Evolutionary conservation across 2,329 filamentous ascomycete species (phyloP).

Genomic region (Ophiostoma triangulosporum): DNA sequence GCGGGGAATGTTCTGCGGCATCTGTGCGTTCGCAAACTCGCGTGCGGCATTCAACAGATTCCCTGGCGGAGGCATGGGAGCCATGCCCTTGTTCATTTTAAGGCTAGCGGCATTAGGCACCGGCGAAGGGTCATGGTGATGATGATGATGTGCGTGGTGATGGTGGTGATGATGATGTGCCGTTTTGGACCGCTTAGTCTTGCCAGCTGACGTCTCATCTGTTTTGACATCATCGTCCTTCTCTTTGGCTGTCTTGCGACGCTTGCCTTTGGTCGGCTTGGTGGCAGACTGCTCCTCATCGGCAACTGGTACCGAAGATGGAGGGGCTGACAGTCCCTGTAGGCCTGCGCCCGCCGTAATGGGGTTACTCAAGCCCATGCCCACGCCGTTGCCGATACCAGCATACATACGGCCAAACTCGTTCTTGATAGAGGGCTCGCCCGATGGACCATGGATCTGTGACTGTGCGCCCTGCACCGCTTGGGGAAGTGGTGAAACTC

Average conservation of each 20-base stretch:
- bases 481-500: slow-evolving; percentile 78
- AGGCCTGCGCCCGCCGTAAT: slow-evolving; percentile 29
- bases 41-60: slow-evolving; percentile 19
- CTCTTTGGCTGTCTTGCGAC: slow-evolving; percentile 55
- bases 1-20: slow-evolving; percentile 30
- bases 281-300: slow-evolving; percentile 20
- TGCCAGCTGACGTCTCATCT: slow-evolving; percentile 51
- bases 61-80: slow-evolving; percentile 31
- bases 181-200: slow-evolving; percentile 55
- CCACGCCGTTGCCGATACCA: slow-evolving; percentile 58
- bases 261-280: slow-evolving; percentile 38
- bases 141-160: slow-evolving; percentile 48
- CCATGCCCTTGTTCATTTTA: slow-evolving; percentile 35
- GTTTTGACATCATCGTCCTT: slow-evolving; percentile 55
- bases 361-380: slow-evolving; percentile 36
- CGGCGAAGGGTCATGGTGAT: slow-evolving; percentile 35
- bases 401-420: slow-evolving; percentile 93
- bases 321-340: slow-evolving; percentile 31
- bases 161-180: slow-evolving; percentile 51
- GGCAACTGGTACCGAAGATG: slow-evolving; percentile 28
- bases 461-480: slow-evolving; percentile 86
- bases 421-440: slow-evolving; percentile 82
- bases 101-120: slow-evolving; percentile 29
- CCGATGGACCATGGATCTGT: slow-evolving; percentile 62
- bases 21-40: slow-evolving; percentile 23